These are phyloP conservation scores for Fusarium gaditjirri DNA, from an alignment of 2,329 filamentous ascomycete genomes.

Conservation along the genomic window DNA sequence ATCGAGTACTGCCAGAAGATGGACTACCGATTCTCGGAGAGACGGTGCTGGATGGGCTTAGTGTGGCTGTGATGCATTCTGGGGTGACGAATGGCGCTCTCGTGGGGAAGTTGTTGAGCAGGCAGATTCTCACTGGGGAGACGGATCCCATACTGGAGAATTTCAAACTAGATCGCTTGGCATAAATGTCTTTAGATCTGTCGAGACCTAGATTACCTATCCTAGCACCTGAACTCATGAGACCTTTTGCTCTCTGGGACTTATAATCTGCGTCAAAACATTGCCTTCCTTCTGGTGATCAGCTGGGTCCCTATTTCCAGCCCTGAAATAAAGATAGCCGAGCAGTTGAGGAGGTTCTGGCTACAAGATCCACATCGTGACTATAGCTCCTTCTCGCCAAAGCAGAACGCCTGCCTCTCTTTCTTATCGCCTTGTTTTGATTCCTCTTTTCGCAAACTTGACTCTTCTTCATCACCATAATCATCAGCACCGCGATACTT, in stretches of 20 bases:
- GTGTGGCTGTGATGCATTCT: slow-evolving; percentile 26
- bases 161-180: neutral
- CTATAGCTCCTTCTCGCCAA: neutral
- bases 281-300: neutral
- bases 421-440: neutral
- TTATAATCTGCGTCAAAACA: too few species aligned
- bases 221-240: too few species aligned
- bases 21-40: slow-evolving; percentile 17
- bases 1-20: slow-evolving; percentile 6
- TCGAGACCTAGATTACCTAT: too few species aligned
- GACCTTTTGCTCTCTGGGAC: too few species aligned
- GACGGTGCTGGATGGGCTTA: slow-evolving; percentile 3
- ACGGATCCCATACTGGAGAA: neutral
- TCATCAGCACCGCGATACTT: too few species aligned
- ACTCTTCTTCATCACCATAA: neutral
- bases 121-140: neutral
- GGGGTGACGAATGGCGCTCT: slow-evolving; percentile 23
- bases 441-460: neutral
- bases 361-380: neutral
- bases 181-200: neutral
- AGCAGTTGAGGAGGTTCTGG: too few species aligned
- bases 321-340: neutral
- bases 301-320: neutral
- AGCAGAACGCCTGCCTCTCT: neutral
- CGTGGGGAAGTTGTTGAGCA: slow-evolving; percentile 15